Evolutionary conservation across 2,329 filamentous ascomycete species (phyloP).

Genomic region (Allantophomopsis lycopodina): DNA sequence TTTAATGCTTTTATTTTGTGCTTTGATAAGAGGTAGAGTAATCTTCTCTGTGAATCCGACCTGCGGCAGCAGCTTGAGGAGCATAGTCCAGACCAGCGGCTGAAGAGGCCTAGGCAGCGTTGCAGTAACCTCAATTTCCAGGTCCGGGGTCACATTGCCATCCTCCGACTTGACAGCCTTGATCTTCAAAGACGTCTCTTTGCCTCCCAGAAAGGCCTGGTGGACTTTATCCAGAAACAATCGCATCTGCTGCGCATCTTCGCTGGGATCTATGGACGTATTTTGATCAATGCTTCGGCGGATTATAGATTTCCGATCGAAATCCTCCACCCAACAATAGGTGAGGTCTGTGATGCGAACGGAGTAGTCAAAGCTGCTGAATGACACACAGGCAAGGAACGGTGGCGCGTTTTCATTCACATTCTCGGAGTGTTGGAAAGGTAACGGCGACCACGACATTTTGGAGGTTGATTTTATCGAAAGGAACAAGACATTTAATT

Average conservation of each 20-base stretch:
- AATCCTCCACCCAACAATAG: constrained; percentile 56
- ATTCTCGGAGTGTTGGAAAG: too few relatives aligned
- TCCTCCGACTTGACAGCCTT: constrained; percentile 20
- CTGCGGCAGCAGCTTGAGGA: constrained; percentile 27
- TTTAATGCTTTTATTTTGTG: constrained; percentile 26
- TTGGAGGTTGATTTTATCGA: too few relatives aligned
- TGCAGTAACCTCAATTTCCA: constrained; percentile 41
- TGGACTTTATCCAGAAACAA: constrained; percentile 53
- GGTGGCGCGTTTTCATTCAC: constrained; percentile 30
- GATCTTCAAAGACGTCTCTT: constrained; percentile 29
- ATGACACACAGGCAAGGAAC: constrained; percentile 47
- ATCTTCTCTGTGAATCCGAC: constrained; percentile 27
- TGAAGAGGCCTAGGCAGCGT: constrained; percentile 47
- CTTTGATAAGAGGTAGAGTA: constrained; percentile 30
- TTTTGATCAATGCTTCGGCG: constrained; percentile 45
- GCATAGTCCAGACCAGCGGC: constrained; percentile 51
- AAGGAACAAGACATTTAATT: too few relatives aligned
- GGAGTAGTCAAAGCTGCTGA: constrained; percentile 42
- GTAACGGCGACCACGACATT: too few relatives aligned
- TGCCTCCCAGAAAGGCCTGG: constrained; percentile 27
- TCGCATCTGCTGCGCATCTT: constrained; percentile 51
- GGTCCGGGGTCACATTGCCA: constrained; percentile 16
- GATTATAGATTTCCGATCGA: constrained; percentile 48
- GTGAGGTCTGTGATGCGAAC: constrained; percentile 59
- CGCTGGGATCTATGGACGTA: constrained; percentile 61